Percentiles rank a stretch among this genome's conserved stretches.
Conservation (phyloP, 2,329 filamentous ascomycete species). For the Sordariomycetes sp. region DNA sequence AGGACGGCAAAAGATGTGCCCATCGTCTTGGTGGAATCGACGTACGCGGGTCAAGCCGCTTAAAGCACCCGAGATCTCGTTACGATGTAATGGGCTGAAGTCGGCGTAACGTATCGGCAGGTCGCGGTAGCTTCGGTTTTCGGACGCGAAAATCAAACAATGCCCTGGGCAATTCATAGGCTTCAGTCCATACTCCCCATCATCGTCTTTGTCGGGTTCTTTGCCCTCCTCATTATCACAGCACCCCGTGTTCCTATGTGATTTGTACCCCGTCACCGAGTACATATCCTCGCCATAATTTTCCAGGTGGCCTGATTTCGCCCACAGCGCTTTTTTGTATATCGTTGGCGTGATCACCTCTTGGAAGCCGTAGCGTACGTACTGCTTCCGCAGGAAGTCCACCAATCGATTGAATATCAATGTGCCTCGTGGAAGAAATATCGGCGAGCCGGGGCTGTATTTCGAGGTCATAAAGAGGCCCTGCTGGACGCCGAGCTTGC, state of each 20-base stretch:
- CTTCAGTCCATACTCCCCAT: conserved; percentile 71
- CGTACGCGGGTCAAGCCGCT: conserved; percentile 77
- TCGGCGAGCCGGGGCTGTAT: conserved; percentile 78
- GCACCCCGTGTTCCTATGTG: conserved; percentile 6
- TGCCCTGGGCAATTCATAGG: conserved; percentile 93
- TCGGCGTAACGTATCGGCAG: conserved; percentile 79
- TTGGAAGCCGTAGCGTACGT: conserved; percentile 75
- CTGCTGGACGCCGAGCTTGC: conserved; percentile 53
- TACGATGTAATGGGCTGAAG: conserved; percentile 79
- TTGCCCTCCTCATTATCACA: conserved; percentile 20
- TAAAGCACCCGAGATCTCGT: conserved; percentile 74
- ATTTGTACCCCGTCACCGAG: conserved; percentile 53
- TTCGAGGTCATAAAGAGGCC: conserved; percentile 70
- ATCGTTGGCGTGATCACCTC: conserved; percentile 87
- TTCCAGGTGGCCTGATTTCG: conserved; percentile 76
- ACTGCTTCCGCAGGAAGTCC: conserved; percentile 74
- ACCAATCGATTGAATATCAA: conserved; percentile 78
- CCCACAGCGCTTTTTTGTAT: conserved; percentile 83
- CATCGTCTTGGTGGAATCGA: conserved; percentile 84
- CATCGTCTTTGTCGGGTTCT: conserved; percentile 36
- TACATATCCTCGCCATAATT: conserved; percentile 94
- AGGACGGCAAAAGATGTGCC: conserved; percentile 81
- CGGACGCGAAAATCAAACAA: conserved; percentile 72
- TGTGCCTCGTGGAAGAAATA: conserved; percentile 75
- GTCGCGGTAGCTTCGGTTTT: conserved; percentile 67